These are phyloP conservation scores for Flammula alnicola DNA, from an alignment of 1,284 basidiomycete genomes.

Conservation along the genomic window DNA sequence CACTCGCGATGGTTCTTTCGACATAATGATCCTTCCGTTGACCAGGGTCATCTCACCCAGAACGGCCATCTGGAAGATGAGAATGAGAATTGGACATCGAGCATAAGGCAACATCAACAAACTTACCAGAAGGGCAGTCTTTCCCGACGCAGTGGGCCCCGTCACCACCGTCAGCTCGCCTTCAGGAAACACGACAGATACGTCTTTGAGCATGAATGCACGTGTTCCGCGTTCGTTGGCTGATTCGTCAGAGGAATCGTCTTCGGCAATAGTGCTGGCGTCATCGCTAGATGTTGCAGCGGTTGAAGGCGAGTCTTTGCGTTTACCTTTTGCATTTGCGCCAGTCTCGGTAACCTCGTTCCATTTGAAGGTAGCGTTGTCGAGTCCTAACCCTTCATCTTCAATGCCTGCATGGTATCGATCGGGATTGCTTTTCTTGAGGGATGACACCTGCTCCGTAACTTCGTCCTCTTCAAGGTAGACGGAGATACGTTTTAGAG, in stretches of 20 bases:
- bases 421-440: slow-evolving; percentile 46
- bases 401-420: slow-evolving; percentile 30
- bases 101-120: not conserved
- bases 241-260: slow-evolving; percentile 14
- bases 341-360: slow-evolving; percentile 57
- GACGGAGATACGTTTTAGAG: slow-evolving; percentile 79
- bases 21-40: slow-evolving; percentile 59
- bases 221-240: slow-evolving; percentile 38
- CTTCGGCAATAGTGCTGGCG: slow-evolving; percentile 12
- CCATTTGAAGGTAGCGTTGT: slow-evolving; percentile 74
- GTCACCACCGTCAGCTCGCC: slow-evolving; percentile 68
- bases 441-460: slow-evolving; percentile 66
- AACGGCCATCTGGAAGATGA: slow-evolving; percentile 57
- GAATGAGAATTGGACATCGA: slow-evolving; percentile 7
- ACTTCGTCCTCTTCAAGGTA: slow-evolving; percentile 88
- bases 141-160: slow-evolving; percentile 81
- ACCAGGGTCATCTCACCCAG: slow-evolving; percentile 67
- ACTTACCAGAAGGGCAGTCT: slow-evolving; percentile 74
- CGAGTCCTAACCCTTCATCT: slow-evolving; percentile 60
- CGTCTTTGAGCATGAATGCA: slow-evolving; percentile 67
- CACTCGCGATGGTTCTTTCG: slow-evolving; percentile 64
- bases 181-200: slow-evolving; percentile 72
- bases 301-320: slow-evolving; percentile 16
- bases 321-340: slow-evolving; percentile 24
- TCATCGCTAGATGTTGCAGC: slow-evolving; percentile 12